Base-by-base conservation (phyloP, 1,284 basidiomycete species). In the Cystobasidium slooffiae region DNA sequence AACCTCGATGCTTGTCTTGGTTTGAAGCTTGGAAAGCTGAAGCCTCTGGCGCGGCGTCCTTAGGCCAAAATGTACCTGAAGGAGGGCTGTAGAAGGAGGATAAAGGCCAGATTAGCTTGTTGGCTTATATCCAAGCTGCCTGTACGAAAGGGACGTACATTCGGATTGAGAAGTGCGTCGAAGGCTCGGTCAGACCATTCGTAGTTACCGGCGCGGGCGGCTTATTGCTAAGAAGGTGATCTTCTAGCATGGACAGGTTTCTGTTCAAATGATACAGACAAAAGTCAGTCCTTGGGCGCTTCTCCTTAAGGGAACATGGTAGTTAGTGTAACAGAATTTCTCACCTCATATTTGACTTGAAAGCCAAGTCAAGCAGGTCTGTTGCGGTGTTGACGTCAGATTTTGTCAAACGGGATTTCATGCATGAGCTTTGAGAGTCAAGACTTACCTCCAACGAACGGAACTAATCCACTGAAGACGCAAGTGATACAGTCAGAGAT, bases 261-360 rank as follows among this genome's bases (percentile, higher is more conserved):
- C 69, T 72, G 44, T 24, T 52, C 24, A 10, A 44, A 16, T 2
- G 41, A 55, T 8, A 24, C 10, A 20, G 31, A 14, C 3, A 53
- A 16, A 24, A 16, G 59, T 18, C 39, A 67, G 6, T n/a, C 4
- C 31, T 2, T 55, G 31, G 31, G 14, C 59, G n/a, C 31, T 31
- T 31, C 31, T 31, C 31, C 31, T 5, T 31, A 31, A 31, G 31
- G 31, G 31, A 31, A 5, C 5, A 31, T 31, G 31, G 5, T 5
- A 31, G 2, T 31, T 5, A 31, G 31, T 31, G 31, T 31, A 5
- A 31, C 31, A 31, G 31, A 51, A 44, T 53, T 56, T 4, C 64
- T 53, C 3, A 72, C 69, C 70, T 49, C 41, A 73, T 41, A 44
- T 73, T 73, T 4, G 62, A 65, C 44, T 73, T 73, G 70, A 73